Percentiles rank a stretch among this genome's conserved stretches.
These are phyloP conservation scores for Oryza glaberrima DNA, from an alignment of 176 grass and related monocot genomes.

Conservation along the genomic window DNA sequence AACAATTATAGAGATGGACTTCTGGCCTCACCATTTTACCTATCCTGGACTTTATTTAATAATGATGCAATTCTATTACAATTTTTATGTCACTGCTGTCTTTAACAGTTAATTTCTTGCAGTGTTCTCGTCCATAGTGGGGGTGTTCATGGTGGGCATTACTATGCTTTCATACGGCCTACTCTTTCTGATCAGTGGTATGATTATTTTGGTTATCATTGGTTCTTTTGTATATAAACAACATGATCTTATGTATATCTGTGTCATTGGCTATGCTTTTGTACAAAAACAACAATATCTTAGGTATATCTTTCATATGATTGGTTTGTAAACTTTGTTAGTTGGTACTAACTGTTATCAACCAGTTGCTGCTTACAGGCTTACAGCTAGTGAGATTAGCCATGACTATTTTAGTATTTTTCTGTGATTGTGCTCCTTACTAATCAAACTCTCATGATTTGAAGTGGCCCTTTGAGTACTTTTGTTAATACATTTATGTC, in stretches of 20 bases:
- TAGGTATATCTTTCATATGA: background rate
- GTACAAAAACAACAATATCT: constrained; percentile 16
- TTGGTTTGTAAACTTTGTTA: constrained; percentile 8
- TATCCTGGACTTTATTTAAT: constrained; percentile 14
- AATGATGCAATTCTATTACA: background rate
- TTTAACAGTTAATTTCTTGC: constrained; percentile 39
- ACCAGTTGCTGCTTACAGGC: constrained; percentile 14
- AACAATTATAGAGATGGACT: constrained; percentile 17
- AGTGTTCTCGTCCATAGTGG: constrained; percentile 99
- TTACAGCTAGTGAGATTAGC: background rate
- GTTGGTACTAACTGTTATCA: background rate
- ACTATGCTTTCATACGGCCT: constrained; percentile 97
- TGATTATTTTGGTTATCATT: background rate
- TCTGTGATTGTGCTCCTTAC: background rate
- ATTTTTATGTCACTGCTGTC: constrained; percentile 16
- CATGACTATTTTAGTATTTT: background rate
- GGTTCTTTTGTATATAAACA: constrained; percentile 10
- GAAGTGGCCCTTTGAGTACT: background rate
- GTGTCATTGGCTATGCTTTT: background rate
- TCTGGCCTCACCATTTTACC: background rate
- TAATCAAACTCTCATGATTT: constrained; percentile 12
- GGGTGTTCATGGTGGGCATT: constrained; percentile 97
- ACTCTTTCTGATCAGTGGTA: constrained; percentile 94
- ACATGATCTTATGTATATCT: background rate
- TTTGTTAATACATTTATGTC: background rate